These are phyloP conservation scores for Sechiopsis laciniata DNA, from an alignment of 306 rosid species.

Conservation along the genomic window DNA sequence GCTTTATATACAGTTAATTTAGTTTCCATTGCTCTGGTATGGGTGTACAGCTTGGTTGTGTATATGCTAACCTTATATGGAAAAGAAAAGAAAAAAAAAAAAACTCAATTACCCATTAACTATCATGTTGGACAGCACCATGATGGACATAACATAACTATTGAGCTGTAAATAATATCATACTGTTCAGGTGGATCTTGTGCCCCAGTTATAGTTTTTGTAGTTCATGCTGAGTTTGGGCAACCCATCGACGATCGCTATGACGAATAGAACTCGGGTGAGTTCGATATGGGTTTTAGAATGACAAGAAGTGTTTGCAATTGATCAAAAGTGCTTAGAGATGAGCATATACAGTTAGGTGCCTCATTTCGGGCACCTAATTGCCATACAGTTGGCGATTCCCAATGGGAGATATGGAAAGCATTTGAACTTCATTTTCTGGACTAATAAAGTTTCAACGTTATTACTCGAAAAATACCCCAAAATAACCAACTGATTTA, in stretches of 20 bases:
- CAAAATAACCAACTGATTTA: constrained; percentile 48
- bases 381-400: too few relatives aligned
- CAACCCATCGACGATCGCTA: background rate
- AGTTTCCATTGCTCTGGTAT: background rate
- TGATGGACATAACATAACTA: constrained; percentile 10
- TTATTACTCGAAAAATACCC: background rate
- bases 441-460: background rate
- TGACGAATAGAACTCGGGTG: background rate
- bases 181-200: background rate
- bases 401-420: too few relatives aligned
- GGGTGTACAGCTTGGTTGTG: background rate
- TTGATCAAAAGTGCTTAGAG: too few relatives aligned
- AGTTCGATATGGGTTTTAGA: background rate
- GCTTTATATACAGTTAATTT: background rate
- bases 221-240: background rate
- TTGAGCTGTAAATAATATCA: constrained; percentile 17
- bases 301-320: background rate
- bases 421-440: too few relatives aligned
- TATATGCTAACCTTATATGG: background rate
- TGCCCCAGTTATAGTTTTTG: background rate
- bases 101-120: background rate
- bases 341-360: too few relatives aligned
- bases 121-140: background rate
- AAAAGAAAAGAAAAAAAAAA: background rate
- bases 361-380: too few relatives aligned